phyloP scores from a whole-genome alignment of 2,329 filamentous ascomycete genomes.

The Dendryphion nanum region DNA sequence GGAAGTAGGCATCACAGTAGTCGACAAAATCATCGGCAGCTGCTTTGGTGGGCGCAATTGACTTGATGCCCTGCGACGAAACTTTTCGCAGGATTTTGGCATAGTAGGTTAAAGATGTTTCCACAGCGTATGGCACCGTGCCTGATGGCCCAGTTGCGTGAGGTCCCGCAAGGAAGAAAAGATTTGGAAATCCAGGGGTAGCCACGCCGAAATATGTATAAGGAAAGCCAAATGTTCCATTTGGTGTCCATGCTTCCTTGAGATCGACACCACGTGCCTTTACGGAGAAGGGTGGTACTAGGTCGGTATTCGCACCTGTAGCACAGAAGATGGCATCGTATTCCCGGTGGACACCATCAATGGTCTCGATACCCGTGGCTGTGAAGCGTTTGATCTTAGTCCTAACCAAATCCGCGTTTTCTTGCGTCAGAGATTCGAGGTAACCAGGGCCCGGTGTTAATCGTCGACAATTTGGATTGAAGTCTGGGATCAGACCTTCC shows the following conservation, averaged over 20 bases:
- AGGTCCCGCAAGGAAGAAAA: constrained; percentile 61
- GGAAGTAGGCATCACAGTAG: constrained; percentile 53
- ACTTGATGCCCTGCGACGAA: constrained; percentile 63
- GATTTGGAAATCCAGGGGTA: constrained; percentile 65
- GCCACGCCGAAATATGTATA: constrained; percentile 66
- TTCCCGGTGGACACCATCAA: constrained; percentile 37
- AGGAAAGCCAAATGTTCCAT: constrained; percentile 59
- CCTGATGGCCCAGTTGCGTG: constrained; percentile 50
- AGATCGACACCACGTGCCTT: constrained; percentile 56
- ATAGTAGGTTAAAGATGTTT: constrained; percentile 64
- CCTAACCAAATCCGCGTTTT: constrained; percentile 42
- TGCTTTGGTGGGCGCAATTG: constrained; percentile 55
- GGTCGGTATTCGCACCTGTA: constrained; percentile 60
- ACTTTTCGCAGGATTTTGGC: constrained; percentile 68
- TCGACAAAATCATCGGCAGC: constrained; percentile 65
- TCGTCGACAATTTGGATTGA: constrained; percentile 31
- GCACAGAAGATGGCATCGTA: constrained; percentile 57
- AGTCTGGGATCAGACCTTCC: constrained; percentile 44
- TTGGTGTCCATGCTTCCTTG: constrained; percentile 55
- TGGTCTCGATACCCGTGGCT: constrained; percentile 37
- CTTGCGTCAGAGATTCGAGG: constrained; percentile 42
- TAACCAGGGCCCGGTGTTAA: constrained; percentile 38
- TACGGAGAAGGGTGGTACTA: constrained; percentile 59
- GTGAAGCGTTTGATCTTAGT: constrained; percentile 41
- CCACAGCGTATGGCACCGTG: constrained; percentile 65